Percentiles rank a stretch among this genome's conserved stretches.
These are phyloP conservation scores for Tetrapyrgos nigripes DNA, from an alignment of 1,284 basidiomycete genomes.

Conservation along the genomic window DNA sequence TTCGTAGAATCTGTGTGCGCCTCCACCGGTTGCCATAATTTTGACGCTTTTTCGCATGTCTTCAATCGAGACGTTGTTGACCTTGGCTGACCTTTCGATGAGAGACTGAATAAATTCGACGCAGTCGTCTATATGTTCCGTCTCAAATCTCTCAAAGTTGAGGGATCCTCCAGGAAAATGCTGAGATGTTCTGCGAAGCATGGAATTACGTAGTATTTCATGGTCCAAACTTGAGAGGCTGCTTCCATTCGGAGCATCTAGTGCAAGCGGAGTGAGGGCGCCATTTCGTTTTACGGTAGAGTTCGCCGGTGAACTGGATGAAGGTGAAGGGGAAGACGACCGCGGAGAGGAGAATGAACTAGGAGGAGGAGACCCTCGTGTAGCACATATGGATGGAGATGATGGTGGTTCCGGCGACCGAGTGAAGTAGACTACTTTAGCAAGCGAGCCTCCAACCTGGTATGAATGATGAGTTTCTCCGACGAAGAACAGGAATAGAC, in stretches of 20 bases:
- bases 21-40: constrained; percentile 98
- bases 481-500: constrained; percentile 8
- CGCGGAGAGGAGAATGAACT: constrained; percentile 58
- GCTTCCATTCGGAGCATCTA: constrained; percentile 53
- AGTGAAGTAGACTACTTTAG: constrained; percentile 99
- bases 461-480: not conserved
- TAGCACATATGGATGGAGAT: constrained; percentile 69
- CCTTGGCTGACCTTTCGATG: constrained; percentile 85
- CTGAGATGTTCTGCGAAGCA: constrained; percentile 75
- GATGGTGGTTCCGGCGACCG: constrained; percentile 83
- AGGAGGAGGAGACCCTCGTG: constrained; percentile 51
- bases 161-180: constrained; percentile 96
- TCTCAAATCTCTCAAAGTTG: constrained; percentile 98
- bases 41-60: constrained; percentile 95
- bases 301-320: constrained; percentile 37
- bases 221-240: constrained; percentile 51
- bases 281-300: constrained; percentile 62
- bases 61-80: constrained; percentile 89
- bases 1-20: constrained; percentile 94
- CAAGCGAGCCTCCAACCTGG: constrained; percentile 95
- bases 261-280: constrained; percentile 82
- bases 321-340: constrained; percentile 51
- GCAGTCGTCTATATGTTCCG: constrained; percentile 86
- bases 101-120: constrained; percentile 89
- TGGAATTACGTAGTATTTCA: constrained; percentile 63